Evolutionary conservation across 1,284 basidiomycete genomes (phyloP).

Genomic region (Ceratobasidium papillatum): DNA sequence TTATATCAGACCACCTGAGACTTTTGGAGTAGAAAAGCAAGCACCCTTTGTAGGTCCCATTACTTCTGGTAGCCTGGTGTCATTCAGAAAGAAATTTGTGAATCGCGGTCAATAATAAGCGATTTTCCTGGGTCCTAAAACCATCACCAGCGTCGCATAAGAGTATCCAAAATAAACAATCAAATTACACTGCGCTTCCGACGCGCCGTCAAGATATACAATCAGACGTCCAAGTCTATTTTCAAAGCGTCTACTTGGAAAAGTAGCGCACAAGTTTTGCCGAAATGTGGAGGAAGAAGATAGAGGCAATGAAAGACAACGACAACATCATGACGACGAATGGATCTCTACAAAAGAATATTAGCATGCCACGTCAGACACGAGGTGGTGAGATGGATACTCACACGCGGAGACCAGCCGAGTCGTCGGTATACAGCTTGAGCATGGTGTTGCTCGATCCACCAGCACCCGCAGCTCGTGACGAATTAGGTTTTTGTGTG

Average conservation of each 20-base stretch:
- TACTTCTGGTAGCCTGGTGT: too few relatives aligned
- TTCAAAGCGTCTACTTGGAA: conserved; percentile 67
- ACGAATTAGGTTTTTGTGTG: conserved; percentile 84
- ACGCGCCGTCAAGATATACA: conserved; percentile 35
- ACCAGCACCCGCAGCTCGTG: conserved; percentile 93
- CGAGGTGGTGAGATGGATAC: conserved; percentile 54
- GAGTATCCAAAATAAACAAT: conserved; percentile 49
- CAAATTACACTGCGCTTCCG: conserved; percentile 34
- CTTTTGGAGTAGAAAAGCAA: too few relatives aligned
- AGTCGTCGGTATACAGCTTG: conserved; percentile 97
- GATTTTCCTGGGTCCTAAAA: too few relatives aligned
- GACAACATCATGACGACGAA: conserved; percentile 98
- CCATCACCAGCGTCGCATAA: background rate
- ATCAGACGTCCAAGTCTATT: conserved; percentile 27
- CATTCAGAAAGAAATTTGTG: too few relatives aligned
- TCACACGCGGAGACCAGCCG: conserved; percentile 94
- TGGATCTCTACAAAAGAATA: conserved; percentile 75
- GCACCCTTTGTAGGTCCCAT: too few relatives aligned
- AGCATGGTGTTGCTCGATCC: conserved; percentile 98
- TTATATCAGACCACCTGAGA: too few relatives aligned
- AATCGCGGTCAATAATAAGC: too few relatives aligned
- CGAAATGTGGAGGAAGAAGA: conserved; percentile 98
- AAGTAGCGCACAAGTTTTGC: conserved; percentile 93
- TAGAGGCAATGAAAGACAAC: conserved; percentile 96
- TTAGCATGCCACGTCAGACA: conserved; percentile 19